A percentile compares a stretch with the other conserved stretches of the same genome.
These are phyloP conservation scores for Trichaptum fuscoviolaceum DNA, from an alignment of 768 basidiomycete species.

Conservation along the genomic window DNA sequence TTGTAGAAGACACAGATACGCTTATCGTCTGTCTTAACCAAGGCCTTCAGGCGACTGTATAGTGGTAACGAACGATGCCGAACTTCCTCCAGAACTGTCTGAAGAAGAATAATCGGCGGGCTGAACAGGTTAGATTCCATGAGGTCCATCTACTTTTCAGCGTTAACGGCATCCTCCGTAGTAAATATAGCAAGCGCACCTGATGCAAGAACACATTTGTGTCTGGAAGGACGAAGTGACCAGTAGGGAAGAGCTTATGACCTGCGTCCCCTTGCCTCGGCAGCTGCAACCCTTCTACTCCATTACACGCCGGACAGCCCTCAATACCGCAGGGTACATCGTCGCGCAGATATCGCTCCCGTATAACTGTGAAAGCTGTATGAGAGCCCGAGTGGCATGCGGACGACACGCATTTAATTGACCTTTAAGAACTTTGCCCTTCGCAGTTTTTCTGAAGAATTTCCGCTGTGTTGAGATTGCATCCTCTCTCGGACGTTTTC, in stretches of 20 bases:
- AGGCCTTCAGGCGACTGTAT: constrained; percentile 84
- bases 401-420: constrained; percentile 11
- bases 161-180: constrained; percentile 7
- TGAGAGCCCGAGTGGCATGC: background rate
- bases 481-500: constrained; percentile 66
- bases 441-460: constrained; percentile 93
- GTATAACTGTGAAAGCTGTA: constrained; percentile 51
- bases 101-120: constrained; percentile 82
- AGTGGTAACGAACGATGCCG: constrained; percentile 89
- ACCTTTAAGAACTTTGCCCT: constrained; percentile 95
- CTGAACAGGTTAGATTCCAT: constrained; percentile 72
- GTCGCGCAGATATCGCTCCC: constrained; percentile 90
- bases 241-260: constrained; percentile 54
- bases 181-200: constrained; percentile 44
- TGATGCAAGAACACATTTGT: constrained; percentile 94
- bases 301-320: constrained; percentile 58
- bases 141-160: constrained; percentile 76
- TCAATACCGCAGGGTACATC: constrained; percentile 86
- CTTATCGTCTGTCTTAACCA: constrained; percentile 83
- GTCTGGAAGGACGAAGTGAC: constrained; percentile 86
- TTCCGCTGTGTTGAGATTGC: constrained; percentile 78
- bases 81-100: constrained; percentile 96
- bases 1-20: constrained; percentile 83
- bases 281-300: constrained; percentile 37
- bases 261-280: constrained; percentile 52